Evolutionary conservation across 148 eudicot species (phyloP).

Genomic region (Fagopyrum homotropicum): DNA sequence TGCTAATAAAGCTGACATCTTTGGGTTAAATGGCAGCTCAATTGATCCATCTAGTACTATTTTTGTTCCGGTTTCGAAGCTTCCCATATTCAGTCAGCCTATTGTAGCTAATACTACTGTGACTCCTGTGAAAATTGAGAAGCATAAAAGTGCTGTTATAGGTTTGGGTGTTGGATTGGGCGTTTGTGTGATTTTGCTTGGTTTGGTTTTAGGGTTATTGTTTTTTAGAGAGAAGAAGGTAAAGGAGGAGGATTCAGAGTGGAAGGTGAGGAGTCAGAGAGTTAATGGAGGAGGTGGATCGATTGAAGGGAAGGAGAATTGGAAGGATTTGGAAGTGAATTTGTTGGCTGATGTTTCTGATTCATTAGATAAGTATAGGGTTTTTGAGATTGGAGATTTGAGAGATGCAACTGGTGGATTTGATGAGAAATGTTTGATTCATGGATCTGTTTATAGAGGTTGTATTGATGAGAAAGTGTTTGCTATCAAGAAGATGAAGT

Average conservation of each 20-base stretch:
- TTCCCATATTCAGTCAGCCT: slow-evolving; percentile 53
- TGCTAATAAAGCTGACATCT: slow-evolving; percentile 24
- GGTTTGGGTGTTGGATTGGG: slow-evolving; percentile 66
- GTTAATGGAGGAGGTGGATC: background rate
- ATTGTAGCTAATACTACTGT: slow-evolving; percentile 12
- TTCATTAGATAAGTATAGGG: slow-evolving; percentile 83
- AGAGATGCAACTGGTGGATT: slow-evolving; percentile 65
- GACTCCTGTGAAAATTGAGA: slow-evolving; percentile 5
- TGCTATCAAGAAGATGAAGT: slow-evolving; percentile 96
- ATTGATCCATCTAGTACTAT: slow-evolving; percentile 32
- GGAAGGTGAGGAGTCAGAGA: slow-evolving; percentile 3
- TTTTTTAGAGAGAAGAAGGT: slow-evolving; percentile 27
- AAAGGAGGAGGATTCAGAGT: slow-evolving; percentile 25
- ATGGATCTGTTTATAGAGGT: slow-evolving; percentile 83
- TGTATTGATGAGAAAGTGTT: slow-evolving; percentile 47
- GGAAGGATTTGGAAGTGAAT: slow-evolving; percentile 43
- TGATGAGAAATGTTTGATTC: slow-evolving; percentile 48
- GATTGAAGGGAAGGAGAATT: slow-evolving; percentile 20
- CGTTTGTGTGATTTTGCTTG: slow-evolving; percentile 42
- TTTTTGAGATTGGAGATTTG: slow-evolving; percentile 60
- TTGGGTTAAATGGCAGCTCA: slow-evolving; percentile 37
- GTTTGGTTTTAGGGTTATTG: slow-evolving; percentile 37
- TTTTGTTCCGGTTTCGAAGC: slow-evolving; percentile 60
- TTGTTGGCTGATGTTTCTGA: slow-evolving; percentile 87
- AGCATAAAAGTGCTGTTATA: slow-evolving; percentile 29